phyloP scores from a whole-genome alignment of 306 rosid genomes.

The Glycine latifolia region DNA sequence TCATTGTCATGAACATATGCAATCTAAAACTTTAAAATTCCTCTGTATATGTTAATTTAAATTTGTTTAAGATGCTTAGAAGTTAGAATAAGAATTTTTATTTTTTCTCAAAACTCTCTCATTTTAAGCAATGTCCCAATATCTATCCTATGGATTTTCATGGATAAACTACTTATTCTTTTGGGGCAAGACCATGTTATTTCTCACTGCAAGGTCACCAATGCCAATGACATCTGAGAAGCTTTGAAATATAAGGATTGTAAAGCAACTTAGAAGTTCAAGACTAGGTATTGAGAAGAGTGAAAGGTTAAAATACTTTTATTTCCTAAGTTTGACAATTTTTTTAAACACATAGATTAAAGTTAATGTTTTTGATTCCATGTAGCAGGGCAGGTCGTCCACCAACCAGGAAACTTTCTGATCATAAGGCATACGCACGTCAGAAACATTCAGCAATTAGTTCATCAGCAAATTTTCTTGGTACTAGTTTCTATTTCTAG shows the following conservation, averaged over 20 bases:
- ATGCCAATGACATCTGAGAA: conserved; percentile 71
- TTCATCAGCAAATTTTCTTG: conserved; percentile 70
- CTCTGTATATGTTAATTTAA: too few species aligned
- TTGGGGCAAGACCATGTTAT: not conserved
- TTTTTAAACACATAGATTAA: conserved; percentile 40
- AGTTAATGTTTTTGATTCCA: conserved; percentile 46
- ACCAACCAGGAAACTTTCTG: conserved; percentile 85
- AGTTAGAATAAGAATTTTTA: too few species aligned
- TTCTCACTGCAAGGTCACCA: conserved; percentile 63
- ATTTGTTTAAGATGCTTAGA: too few species aligned
- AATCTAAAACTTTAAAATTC: too few species aligned
- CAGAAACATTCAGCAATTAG: conserved; percentile 71
- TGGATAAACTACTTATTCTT: too few species aligned
- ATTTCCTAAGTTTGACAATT: conserved; percentile 36
- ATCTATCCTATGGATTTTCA: too few species aligned
- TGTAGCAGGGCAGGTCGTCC: conserved; percentile 94
- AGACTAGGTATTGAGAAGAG: conserved; percentile 75
- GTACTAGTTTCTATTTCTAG: too few species aligned
- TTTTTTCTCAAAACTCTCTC: too few species aligned
- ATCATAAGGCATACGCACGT: conserved; percentile 84
- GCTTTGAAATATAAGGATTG: conserved; percentile 66
- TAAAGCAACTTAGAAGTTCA: conserved; percentile 88
- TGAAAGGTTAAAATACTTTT: conserved; percentile 64
- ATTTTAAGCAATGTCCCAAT: too few species aligned
- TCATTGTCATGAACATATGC: too few species aligned